Evolutionary conservation across 139 green algal species (phyloP).

Genomic region (Protoeuglena noctilucae): DNA sequence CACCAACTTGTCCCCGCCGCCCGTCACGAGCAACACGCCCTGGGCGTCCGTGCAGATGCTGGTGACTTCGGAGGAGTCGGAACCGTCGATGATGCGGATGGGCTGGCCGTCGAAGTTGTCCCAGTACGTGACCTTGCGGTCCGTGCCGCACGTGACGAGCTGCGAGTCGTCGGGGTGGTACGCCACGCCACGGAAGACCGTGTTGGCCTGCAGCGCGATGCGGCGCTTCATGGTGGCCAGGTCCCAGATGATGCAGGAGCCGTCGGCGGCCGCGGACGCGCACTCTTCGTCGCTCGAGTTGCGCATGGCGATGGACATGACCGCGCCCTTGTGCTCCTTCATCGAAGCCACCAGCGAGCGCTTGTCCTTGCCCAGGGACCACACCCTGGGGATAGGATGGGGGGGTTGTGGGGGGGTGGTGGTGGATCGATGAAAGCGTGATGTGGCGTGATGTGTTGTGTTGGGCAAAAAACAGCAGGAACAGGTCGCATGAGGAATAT

Average conservation of each 20-base stretch:
- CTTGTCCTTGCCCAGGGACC: slow-evolving; percentile 34
- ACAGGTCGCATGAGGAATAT: no score
- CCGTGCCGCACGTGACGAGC: slow-evolving; percentile 44
- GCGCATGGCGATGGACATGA: slow-evolving; percentile 44
- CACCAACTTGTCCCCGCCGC: slow-evolving; percentile 56
- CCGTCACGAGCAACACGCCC: slow-evolving; percentile 41
- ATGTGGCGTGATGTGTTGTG: no score
- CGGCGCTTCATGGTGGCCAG: slow-evolving; percentile 41
- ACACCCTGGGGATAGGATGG: no score
- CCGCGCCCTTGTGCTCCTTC: slow-evolving; percentile 66
- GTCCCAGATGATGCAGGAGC: slow-evolving; percentile 77
- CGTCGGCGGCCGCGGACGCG: slow-evolving; percentile 50
- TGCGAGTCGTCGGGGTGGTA: slow-evolving; percentile 67
- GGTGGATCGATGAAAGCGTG: no score
- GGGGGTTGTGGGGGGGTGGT: no score
- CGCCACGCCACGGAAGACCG: slow-evolving; percentile 53
- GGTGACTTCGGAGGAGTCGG: slow-evolving; percentile 33
- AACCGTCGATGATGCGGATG: slow-evolving; percentile 65
- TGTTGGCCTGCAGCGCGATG: slow-evolving; percentile 54
- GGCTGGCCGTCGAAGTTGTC: slow-evolving; percentile 64
- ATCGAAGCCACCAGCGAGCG: slow-evolving; percentile 52
- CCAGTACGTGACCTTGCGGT: slow-evolving; percentile 80
- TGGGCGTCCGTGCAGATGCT: slow-evolving; percentile 40
- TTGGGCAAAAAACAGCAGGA: no score
- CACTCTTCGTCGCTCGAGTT: slow-evolving; percentile 36